Percentiles rank a stretch among this genome's conserved stretches.
Evolutionary conservation across 768 basidiomycete species (phyloP).

Genomic region (Mycena rebaudengoi): DNA sequence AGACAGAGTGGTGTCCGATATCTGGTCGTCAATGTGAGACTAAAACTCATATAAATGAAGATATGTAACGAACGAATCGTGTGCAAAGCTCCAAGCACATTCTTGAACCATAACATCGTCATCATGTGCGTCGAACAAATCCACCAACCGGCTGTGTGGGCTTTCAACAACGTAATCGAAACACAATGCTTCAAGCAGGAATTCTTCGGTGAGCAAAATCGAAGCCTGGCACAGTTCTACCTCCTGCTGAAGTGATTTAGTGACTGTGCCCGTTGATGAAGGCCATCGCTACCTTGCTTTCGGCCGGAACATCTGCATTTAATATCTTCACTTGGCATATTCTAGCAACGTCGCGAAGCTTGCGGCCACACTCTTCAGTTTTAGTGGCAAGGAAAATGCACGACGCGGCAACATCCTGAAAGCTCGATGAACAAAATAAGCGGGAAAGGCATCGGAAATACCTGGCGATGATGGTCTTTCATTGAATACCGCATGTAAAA

Average conservation of each 20-base stretch:
- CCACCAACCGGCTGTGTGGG: constrained; percentile 79
- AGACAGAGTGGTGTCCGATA: constrained; percentile 84
- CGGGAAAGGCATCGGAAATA: constrained; percentile 41
- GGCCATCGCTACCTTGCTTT: constrained; percentile 63
- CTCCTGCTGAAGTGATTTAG: constrained; percentile 55
- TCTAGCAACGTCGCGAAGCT: constrained; percentile 84
- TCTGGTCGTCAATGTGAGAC: constrained; percentile 48
- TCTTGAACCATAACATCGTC: constrained; percentile 65
- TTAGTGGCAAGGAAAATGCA: constrained; percentile 93
- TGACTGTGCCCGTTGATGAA: neutral
- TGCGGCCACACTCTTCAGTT: constrained; percentile 89
- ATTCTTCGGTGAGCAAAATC: constrained; percentile 81
- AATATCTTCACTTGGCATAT: constrained; percentile 76
- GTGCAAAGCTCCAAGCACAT: constrained; percentile 86
- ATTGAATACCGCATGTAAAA: constrained; percentile 90
- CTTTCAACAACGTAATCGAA: constrained; percentile 85
- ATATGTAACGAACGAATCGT: constrained; percentile 74
- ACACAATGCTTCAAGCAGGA: constrained; percentile 82
- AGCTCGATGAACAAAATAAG: constrained; percentile 18
- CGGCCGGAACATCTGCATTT: constrained; percentile 64
- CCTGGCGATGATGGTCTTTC: constrained; percentile 84
- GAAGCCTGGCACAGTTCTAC: constrained; percentile 74
- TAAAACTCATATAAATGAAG: constrained; percentile 10
- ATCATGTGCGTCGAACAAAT: constrained; percentile 69
- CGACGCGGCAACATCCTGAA: constrained; percentile 83